Evolutionary conservation across 306 rosid species (phyloP), one percentile per base, ranked within the genome.

Genomic region (Biancaea sappan): DNA sequence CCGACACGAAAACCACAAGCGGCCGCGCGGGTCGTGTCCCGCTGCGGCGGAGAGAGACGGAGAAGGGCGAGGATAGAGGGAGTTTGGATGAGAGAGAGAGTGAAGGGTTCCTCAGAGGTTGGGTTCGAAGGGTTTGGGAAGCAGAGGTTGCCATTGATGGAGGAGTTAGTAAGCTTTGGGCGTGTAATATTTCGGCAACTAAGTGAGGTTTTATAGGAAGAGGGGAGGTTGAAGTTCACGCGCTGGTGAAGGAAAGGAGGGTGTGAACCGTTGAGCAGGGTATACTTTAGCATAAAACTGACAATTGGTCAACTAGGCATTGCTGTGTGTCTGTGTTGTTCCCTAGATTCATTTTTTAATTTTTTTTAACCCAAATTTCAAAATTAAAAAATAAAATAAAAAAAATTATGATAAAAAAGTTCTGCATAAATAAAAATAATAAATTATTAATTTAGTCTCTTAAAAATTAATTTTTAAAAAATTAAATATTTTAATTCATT

Each of bases 61-160:
- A 83, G 80, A 92, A 85, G 4, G 85, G 78, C 10, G 93, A 68
- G 38, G 89, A 65, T 31, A 82, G 80, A 29, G 90, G 67, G 2
- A 69, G 78, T 16, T 86, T 95, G n/a, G 96, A 94, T 19, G 95
- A 80, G 81, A 90, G 87, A 72, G 97, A 79, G 10, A 91, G 77
- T 0, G 96, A 73, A 1, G 84, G 18, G 8, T 22, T 61, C 26
- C 26, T 0, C 18, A 77, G 64, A 0, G 72, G 79, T 0, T 77
- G 75, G 40, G 78, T 56, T 0, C 89, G 86, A 63, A 94, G 91
- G 66, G 84, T 32, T 71, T 76, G 85, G 3, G 85, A 78, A 37
- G 92, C 78, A 8, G 93, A 78, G 43, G 87, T 25, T 15, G 96
- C 91, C 97, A 90, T 89, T 31, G 13, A 2, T 3, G 74, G 18